Evolutionary conservation across 2,329 filamentous ascomycete species (phyloP), one percentile per base, ranked within the genome.

Genomic region (Kalaharituber pfeilii): DNA sequence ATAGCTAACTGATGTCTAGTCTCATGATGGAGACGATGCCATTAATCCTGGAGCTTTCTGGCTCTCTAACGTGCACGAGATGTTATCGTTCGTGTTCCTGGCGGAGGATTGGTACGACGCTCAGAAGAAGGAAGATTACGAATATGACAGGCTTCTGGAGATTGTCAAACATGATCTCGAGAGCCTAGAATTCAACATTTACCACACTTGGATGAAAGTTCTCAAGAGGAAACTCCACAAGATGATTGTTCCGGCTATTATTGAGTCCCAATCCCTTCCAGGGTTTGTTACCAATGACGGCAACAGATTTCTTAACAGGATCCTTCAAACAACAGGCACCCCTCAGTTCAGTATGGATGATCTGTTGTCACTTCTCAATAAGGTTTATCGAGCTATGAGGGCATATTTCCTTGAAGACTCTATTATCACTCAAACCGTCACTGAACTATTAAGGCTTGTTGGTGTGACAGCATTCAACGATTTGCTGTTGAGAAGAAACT

Each of bases 331-430:
- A 51, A 95, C 84, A 73, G 93, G 84, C 63, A 77, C 81, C 22
- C 91, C 91, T 7, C 88, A 89, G n/a, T 98, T 88, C 72, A 96
- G 87, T 77, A 98, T 98, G 91, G 91, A 98, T 71, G 94, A 98
- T 69, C 76, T 98, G 50, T 78, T 98, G 62, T 94, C 86, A 66
- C 75, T 98, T 60, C 75, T 98, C 59, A 98, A 98, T 73, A 94
- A 86, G 66, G 91, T 94, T 58, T 96, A 88, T 78, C 88, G 89
- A 67, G 91, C 91, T 36, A 96, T 98, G 88, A 96, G 94, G 74
- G 86, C 87, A 3, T 98, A 94, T 72, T 96, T 94, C 69, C 75
- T 98, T 15, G 91, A 98, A 68, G 88, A 96, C 66, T 82, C 84
- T 4, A 96, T 98, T 70, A 86, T 98, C 66, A 93, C 81, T 1